Conservation (phyloP, 106 monocot species). For the Acorus calamus region DNA sequence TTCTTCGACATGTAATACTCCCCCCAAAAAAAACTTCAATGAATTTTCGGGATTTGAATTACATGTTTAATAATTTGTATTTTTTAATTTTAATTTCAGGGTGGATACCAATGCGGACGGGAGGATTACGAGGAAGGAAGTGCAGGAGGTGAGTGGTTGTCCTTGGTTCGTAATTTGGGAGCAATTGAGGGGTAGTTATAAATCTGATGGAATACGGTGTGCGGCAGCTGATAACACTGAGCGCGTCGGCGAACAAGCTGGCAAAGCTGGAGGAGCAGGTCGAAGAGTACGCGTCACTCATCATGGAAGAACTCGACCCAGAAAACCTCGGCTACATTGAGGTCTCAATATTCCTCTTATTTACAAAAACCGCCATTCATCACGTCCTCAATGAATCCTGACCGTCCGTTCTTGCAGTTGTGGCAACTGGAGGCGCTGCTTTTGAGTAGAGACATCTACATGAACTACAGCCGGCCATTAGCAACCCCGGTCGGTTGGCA, state of each 20-base stretch:
- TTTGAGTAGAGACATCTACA: constrained; percentile 75
- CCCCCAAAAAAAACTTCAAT: not conserved
- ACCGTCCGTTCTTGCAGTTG: constrained; percentile 18
- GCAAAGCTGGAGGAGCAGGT: constrained; percentile 84
- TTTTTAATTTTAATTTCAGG: constrained; percentile 16
- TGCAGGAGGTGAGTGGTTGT: constrained; percentile 56
- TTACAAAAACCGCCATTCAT: not conserved
- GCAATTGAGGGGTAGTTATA: not conserved
- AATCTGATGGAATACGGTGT: not conserved
- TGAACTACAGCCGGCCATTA: constrained; percentile 64
- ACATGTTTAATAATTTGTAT: not conserved
- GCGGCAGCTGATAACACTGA: constrained; percentile 59
- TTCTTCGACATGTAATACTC: constrained; percentile 76
- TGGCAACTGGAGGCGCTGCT: constrained; percentile 87
- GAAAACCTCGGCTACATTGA: constrained; percentile 85
- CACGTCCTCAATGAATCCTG: not conserved
- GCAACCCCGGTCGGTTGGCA: constrained; percentile 39
- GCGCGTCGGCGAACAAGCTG: constrained; percentile 87
- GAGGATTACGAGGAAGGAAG: constrained; percentile 74
- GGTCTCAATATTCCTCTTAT: constrained; percentile 12
- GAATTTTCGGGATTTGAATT: not conserved
- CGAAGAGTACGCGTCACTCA: constrained; percentile 74
- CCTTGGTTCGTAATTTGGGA: not conserved
- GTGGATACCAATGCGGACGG: constrained; percentile 84
- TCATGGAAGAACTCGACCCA: constrained; percentile 93